These are phyloP conservation scores for Ocimum tenuiflorum DNA, from an alignment of 257 asterid genomes.

Conservation along the genomic window DNA sequence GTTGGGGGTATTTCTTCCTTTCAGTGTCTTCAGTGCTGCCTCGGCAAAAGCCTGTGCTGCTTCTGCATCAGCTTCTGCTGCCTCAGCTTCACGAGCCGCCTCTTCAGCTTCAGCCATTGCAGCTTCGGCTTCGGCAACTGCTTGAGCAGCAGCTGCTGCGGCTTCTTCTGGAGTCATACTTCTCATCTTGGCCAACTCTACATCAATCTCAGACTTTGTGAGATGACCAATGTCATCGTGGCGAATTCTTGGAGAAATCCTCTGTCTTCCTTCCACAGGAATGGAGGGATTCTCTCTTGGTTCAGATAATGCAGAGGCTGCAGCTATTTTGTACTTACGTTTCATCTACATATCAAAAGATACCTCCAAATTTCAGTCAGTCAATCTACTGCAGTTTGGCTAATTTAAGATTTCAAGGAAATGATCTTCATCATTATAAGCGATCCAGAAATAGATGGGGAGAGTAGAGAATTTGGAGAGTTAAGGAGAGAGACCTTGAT, in stretches of 20 bases:
- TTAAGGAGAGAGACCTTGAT: slow-evolving; percentile 45
- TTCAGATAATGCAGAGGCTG: slow-evolving; percentile 40
- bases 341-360: slow-evolving; percentile 39
- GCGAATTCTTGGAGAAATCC: slow-evolving; percentile 39
- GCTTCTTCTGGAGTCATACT: slow-evolving; percentile 77
- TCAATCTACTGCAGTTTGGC: no score
- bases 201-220: slow-evolving; percentile 56
- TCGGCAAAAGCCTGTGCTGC: slow-evolving; percentile 93
- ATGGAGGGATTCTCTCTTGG: slow-evolving; percentile 40
- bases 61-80: slow-evolving; percentile 91
- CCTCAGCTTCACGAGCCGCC: slow-evolving; percentile 90
- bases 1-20: slow-evolving; percentile 57
- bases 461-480: neutral
- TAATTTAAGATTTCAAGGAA: no score
- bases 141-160: slow-evolving; percentile 89
- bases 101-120: slow-evolving; percentile 95
- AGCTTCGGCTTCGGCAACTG: slow-evolving; percentile 94
- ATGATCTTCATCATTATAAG: neutral
- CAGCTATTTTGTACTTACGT: slow-evolving; percentile 66
- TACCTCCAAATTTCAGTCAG: slow-evolving; percentile 6
- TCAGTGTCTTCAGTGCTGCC: slow-evolving; percentile 69
- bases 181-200: slow-evolving; percentile 63
- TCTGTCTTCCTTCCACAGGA: slow-evolving; percentile 44
- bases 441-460: neutral
- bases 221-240: slow-evolving; percentile 37